Conservation (phyloP, 352 stramenopile species). For the Globisporangium cederbergense region DNA sequence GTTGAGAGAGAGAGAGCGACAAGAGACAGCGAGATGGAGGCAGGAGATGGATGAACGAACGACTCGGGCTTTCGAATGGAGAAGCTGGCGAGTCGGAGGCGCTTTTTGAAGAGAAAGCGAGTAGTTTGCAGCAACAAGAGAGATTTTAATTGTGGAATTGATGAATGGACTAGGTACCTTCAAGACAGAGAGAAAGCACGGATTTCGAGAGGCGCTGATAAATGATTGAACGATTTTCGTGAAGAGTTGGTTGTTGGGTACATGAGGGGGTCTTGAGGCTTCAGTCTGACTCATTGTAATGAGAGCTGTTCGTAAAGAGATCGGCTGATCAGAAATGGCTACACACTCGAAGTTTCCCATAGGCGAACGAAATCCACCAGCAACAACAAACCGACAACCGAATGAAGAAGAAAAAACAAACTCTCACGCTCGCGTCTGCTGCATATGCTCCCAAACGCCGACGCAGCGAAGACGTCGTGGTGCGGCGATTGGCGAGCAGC, state of each 20-base stretch:
- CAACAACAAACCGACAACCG: no score
- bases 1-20: constrained; percentile 1
- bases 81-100: background rate
- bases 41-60: background rate
- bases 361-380: no score
- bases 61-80: constrained; percentile 1
- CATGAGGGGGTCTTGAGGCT: no score
- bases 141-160: background rate
- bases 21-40: constrained; percentile 2
- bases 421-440: no score
- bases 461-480: no score
- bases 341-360: no score
- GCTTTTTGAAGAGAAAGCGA: background rate
- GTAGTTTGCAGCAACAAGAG: background rate
- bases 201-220: background rate
- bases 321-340: no score
- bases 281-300: no score
- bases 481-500: no score
- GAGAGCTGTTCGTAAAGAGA: no score
- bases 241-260: background rate
- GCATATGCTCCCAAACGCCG: no score
- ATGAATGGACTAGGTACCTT: background rate
- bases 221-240: background rate
- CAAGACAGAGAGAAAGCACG: background rate
- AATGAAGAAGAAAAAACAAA: no score